Conservation (phyloP, 2,329 filamentous ascomycete genomes). For the Berkeleyomyces basicola region DNA sequence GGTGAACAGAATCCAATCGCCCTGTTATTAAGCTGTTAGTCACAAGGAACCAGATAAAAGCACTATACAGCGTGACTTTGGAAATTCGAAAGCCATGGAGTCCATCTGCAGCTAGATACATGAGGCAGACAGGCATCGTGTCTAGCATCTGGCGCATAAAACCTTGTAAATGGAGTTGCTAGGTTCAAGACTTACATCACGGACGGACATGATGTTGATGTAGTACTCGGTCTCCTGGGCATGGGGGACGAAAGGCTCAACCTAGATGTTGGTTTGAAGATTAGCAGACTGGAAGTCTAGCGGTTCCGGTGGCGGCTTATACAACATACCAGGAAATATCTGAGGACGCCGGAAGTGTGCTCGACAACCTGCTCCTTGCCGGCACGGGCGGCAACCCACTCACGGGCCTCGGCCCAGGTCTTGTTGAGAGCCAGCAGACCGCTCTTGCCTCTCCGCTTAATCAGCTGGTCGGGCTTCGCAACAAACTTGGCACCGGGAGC, state of each 20-base stretch:
- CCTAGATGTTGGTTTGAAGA: conserved; percentile 2
- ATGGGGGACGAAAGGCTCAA: conserved; percentile 97
- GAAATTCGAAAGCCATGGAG: no score
- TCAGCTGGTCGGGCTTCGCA: conserved; percentile 98
- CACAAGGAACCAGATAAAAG: not conserved
- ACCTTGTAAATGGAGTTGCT: not conserved
- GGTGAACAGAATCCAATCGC: conserved; percentile 99
- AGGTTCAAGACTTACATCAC: conserved; percentile 64
- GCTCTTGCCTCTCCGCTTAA: conserved; percentile 99
- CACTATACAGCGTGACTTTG: not conserved
- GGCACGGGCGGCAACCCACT: conserved; percentile 84
- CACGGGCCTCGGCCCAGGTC: conserved; percentile 83
- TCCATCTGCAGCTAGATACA: no score
- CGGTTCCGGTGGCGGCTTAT: not conserved
- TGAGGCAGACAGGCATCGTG: no score
- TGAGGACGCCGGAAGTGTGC: conserved; percentile 71
- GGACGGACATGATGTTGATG: conserved; percentile 99
- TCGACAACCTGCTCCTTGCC: conserved; percentile 89
- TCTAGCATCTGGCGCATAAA: not conserved
- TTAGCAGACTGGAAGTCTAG: not conserved
- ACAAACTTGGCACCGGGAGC: conserved; percentile 76
- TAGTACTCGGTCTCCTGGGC: conserved; percentile 95
- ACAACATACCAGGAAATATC: conserved; percentile 62
- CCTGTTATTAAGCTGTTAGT: conserved; percentile 39
- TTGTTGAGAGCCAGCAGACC: conserved; percentile 94